Evolutionary conservation across 306 rosid genomes (phyloP), one percentile per base, ranked within the genome.

Genomic region (Parietaria judaica): DNA sequence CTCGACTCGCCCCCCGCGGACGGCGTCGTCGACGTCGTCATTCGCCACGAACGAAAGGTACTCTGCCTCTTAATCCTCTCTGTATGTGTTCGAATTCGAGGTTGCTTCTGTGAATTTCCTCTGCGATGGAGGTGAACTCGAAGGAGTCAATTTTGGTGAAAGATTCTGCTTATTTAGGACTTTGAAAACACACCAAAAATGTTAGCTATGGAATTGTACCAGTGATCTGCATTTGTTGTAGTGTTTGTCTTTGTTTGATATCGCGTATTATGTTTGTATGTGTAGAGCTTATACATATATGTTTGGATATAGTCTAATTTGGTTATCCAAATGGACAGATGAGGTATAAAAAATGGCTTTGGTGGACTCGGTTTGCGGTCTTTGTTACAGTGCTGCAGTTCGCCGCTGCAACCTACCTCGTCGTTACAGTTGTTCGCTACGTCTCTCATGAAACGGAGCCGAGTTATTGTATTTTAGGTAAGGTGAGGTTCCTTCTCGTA

Each of bases 321-420:
- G 49, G 23, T 47, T 11, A 63, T 65, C 15, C 67, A 31, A 73
- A 69, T 67, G 66, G 64, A 43, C 79, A 88, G 96, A 64, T 61
- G 16, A 73, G 63, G 74, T 87, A 87, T 60, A 87, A 68, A 79
- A 83, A 56, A 58, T 90, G 97, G 95, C 74, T 87, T 6, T 66
- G 82, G 85, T 90, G 97, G 97, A 83, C 77, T 66, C 88, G 97
- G 39, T 71, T 77, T 58, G 74, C 81, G 0, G 6, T 73, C 6
- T 37, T 74, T 5, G 52, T 86, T 37, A 73, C 76, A 2, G 47
- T 78, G 43, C 66, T 90, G 56, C 97, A 90, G 68, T 75, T 81
- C 65, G 36, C 71, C 17, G 80, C 70, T 16, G 90, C 95, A 36
- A 39, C 65, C 36, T 90, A 70, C 82, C 88, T 90, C 55, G 6